Evolutionary conservation across 768 basidiomycete species (phyloP).

Genomic region (Butyriboletus loyo): DNA sequence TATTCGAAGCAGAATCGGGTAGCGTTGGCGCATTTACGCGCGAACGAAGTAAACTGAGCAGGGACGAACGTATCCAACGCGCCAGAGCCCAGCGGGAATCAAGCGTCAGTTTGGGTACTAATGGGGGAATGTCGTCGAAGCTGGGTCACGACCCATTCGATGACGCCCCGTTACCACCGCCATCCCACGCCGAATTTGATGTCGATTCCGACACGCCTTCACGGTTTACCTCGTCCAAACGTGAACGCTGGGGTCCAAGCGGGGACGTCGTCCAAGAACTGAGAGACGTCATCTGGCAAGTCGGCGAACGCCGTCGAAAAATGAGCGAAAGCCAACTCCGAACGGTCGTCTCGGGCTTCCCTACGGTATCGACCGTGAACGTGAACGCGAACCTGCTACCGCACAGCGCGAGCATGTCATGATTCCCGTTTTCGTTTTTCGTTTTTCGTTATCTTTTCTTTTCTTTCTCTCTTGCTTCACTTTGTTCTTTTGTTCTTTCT

Average conservation of each 20-base stretch:
- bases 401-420: not conserved
- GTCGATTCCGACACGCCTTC: not conserved
- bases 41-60: constrained; percentile 61
- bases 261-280: constrained; percentile 82
- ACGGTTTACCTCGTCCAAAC: constrained; percentile 1
- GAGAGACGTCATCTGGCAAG: constrained; percentile 86
- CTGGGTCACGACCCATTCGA: not conserved
- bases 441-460: not conserved
- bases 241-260: constrained; percentile 65
- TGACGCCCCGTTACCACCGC: not conserved
- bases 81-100: constrained; percentile 48
- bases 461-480: not conserved
- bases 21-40: constrained; percentile 39
- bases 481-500: not conserved
- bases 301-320: constrained; percentile 64
- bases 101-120: constrained; percentile 5
- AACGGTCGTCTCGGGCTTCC: not conserved
- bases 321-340: constrained; percentile 33
- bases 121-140: not conserved
- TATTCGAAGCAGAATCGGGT: constrained; percentile 68
- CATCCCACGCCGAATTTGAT: constrained; percentile 6
- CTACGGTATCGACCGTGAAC: not conserved
- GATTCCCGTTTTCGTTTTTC: not conserved
- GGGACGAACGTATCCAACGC: constrained; percentile 72
- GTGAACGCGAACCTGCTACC: not conserved